Base-by-base conservation (phyloP, 2,329 filamentous ascomycete species). In the Lojkania enalia region DNA sequence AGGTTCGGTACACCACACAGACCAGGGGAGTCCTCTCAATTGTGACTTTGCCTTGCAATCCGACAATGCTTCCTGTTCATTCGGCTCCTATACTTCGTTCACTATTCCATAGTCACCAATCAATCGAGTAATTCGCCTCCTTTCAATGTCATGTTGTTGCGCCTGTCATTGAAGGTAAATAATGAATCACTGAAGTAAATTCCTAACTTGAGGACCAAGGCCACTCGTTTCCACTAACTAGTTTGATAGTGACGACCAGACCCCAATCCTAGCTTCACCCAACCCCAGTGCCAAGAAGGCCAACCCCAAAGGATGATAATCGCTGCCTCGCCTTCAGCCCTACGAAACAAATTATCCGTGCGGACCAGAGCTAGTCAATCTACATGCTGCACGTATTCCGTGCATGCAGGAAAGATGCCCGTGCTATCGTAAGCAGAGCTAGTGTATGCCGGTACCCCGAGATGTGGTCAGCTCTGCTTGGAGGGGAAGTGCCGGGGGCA, bases 1-100 rank as follows among this genome's bases (percentile, higher is more conserved):
- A 27, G 42, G 49, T 46, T 52, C 48, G 57, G 57, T 49, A 58
- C n/a, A n/a, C n/a, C n/a, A n/a, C n/a, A n/a, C n/a, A n/a, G n/a
- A n/a, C n/a, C n/a, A n/a, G n/a, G n/a, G n/a, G n/a, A n/a, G n/a
- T n/a, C n/a, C n/a, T n/a, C n/a, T n/a, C n/a, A n/a, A n/a, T n/a
- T n/a, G n/a, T n/a, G n/a, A n/a, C n/a, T n/a, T n/a, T n/a, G n/a
- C n/a, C n/a, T n/a, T n/a, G n/a, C n/a, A n/a, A n/a, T n/a, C n/a
- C n/a, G n/a, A n/a, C n/a, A n/a, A n/a, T n/a, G n/a, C n/a, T n/a
- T n/a, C n/a, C n/a, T n/a, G n/a, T n/a, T n/a, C n/a, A n/a, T n/a
- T n/a, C n/a, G n/a, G n/a, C n/a, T n/a, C n/a, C n/a, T n/a, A n/a
- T n/a, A n/a, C n/a, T n/a, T n/a, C n/a, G n/a, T n/a, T n/a, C n/a